Base-by-base conservation (phyloP, 768 basidiomycete species). In the Lepiota venenata region DNA sequence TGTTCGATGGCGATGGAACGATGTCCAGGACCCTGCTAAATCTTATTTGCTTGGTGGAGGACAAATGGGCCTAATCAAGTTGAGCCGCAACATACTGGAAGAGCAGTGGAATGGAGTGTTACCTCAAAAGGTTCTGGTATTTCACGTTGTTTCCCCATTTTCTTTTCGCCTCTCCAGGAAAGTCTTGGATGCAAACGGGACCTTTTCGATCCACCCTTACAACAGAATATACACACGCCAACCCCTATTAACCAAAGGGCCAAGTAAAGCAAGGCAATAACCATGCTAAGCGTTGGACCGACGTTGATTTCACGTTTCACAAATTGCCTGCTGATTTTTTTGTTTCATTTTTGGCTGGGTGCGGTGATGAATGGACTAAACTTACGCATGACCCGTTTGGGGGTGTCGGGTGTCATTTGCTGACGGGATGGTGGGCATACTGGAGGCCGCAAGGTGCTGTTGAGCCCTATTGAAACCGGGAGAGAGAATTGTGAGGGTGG, bases 221-320 rank as follows among this genome's bases (percentile, higher is more conserved):
- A 55, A 18, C 25, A 38, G 15, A 47, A 21, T n/a, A 45, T 35
- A 9, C 46, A 55, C 14, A 42, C 9, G 15, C 25, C 46, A 27
- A 55, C 40, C 18, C 53, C 53, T 15, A 25, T 44, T 9, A 55
- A 2, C 53, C 53, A 55, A 9, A 48, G 2, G 11, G 3, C 53
- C 39, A 55, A 40, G 22, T 55, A 55, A 7, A 55, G 18, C 27
- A 55, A 12, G 27, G 53, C 53, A 12, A 55, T 44, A 8, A 48
- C 27, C 10, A 47, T 47, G 39, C 53, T 55, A 2, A 43, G 44
- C 27, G 53, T 55, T n/a, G 46, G 11, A 10, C 39, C 39, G 2
- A 55, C 53, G 3, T 36, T 36, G 18, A 55, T 42, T 14, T 32
- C 5, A 39, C 53, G 46, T 22, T 55, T 55, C 27, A 47, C 20